Evolutionary conservation across 2,329 filamentous ascomycete genomes (phyloP).

Genomic region (Myrmaecium sp.): DNA sequence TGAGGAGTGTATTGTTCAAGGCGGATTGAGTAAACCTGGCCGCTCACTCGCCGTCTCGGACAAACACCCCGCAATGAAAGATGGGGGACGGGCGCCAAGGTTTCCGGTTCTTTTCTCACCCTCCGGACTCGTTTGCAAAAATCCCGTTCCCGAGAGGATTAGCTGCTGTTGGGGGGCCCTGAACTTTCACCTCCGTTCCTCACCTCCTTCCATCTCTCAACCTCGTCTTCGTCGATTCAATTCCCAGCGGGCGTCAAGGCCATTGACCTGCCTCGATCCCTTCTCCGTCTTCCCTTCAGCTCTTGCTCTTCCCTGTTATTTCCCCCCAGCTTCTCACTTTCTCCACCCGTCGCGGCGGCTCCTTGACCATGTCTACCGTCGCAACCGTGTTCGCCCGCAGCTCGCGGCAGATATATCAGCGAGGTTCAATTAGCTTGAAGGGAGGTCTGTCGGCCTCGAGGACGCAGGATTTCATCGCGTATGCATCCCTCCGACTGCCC

Average conservation of each 20-base stretch:
- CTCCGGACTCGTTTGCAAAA: too few species aligned
- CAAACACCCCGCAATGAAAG: too few species aligned
- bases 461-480: conserved; percentile 15
- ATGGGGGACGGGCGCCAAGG: too few species aligned
- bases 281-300: conserved; percentile 2
- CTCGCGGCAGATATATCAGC: conserved; percentile 25
- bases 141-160: too few species aligned
- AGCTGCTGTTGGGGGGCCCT: conserved; percentile 3
- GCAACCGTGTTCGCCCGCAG: conserved; percentile 28
- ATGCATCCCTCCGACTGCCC: conserved; percentile 7
- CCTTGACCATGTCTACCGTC: conserved; percentile 35
- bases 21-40: too few species aligned
- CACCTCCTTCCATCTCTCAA: conserved; percentile 12
- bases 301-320: conserved; percentile 11
- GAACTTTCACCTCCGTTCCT: conserved; percentile 6
- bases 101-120: too few species aligned
- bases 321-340: conserved; percentile 7
- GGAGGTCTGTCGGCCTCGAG: conserved; percentile 26
- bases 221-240: conserved; percentile 4
- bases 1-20: too few species aligned
- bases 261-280: conserved; percentile 7
- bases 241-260: not conserved
- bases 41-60: too few species aligned
- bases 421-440: conserved; percentile 26
- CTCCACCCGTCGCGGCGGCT: conserved; percentile 8